Evolutionary conservation across 2,329 filamentous ascomycete genomes (phyloP), one percentile per base, ranked within the genome.

Genomic region (Hypoxylon rubiginosum): DNA sequence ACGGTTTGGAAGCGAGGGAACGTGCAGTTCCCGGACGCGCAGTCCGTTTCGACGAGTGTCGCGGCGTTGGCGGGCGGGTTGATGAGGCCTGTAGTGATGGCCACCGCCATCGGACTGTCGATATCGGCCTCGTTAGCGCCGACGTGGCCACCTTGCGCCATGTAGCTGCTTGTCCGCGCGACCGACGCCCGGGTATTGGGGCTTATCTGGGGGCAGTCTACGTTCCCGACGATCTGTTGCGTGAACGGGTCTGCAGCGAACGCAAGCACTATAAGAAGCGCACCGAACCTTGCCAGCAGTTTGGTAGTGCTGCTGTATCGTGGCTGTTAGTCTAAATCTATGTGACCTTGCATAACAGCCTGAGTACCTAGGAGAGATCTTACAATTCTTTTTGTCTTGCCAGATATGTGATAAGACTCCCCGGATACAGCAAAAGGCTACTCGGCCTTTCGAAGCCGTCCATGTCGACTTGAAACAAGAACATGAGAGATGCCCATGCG

Each of bases 171-270:
- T 2, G 60, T 63, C 3, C 60, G 54, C 10, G 60, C 52, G 17
- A 66, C 28, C n/a, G 26, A 19, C 10, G 52, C 9, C 19, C 6
- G 21, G 2, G 21, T 10, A 17, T 10, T 17, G 2, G 30, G 7
- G 48, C 43, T 57, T 1, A 32, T 8, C 13, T 49, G 61, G n/a
- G 46, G 15, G 32, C 61, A 67, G 32, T 58, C 41, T 11, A 54
- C 39, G 30, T 62, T 41, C 3, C 24, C 17, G 8, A 64, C 19
- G 19, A 67, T 30, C 19, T 67, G 66, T 26, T 68, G 62, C 15
- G 54, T 13, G 45, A 68, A 62, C 2, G 62, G 65, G 56, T 62
- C 62, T 2, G 57, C 48, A 2, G 53, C 57, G 15, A 62, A 24
- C 2, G 39, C 15, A 4, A 68, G 52, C n/a, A 63, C 41, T 2